Conservation (phyloP, 2,329 filamentous ascomycete genomes). For the Tolypocladium album region DNA sequence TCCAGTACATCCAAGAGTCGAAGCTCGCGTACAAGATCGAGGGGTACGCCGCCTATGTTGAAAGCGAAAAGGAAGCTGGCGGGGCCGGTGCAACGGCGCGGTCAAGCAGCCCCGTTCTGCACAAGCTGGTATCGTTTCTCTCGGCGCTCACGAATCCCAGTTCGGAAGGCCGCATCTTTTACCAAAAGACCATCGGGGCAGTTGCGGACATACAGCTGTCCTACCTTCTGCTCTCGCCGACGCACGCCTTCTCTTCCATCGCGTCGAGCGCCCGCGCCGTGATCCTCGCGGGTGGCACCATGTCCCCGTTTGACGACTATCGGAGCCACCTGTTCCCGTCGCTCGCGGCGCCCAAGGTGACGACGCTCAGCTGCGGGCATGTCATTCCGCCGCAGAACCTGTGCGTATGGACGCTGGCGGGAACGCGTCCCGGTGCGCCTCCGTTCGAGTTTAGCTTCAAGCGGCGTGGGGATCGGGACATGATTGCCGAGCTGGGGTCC, state of each 20-base stretch:
- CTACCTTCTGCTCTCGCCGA: conserved; percentile 85
- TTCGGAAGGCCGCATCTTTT: conserved; percentile 56
- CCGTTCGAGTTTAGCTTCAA: conserved; percentile 83
- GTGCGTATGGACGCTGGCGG: conserved; percentile 61
- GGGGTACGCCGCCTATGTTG: conserved; percentile 61
- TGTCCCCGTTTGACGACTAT: conserved; percentile 95
- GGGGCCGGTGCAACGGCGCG: conserved; percentile 8
- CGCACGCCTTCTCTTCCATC: conserved; percentile 81
- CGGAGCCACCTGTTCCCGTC: conserved; percentile 76
- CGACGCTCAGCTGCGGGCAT: conserved; percentile 84
- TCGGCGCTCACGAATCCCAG: conserved; percentile 79
- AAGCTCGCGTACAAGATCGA: conserved; percentile 93
- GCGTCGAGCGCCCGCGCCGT: conserved; percentile 77
- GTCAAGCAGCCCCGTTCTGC: conserved; percentile 37
- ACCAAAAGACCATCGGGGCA: conserved; percentile 32
- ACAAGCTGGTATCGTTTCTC: conserved; percentile 53
- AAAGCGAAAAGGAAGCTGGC: conserved; percentile 30
- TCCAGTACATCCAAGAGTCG: conserved; percentile 80
- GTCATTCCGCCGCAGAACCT: conserved; percentile 80
- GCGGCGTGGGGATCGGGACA: conserved; percentile 55
- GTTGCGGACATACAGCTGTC: conserved; percentile 50
- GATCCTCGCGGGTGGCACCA: conserved; percentile 87
- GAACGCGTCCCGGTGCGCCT: conserved; percentile 27
- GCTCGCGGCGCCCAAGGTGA: conserved; percentile 50
- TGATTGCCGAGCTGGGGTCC: conserved; percentile 64